Conservation (phyloP, 2,329 filamentous ascomycete species). For the Cladobotryum mycophilum region DNA sequence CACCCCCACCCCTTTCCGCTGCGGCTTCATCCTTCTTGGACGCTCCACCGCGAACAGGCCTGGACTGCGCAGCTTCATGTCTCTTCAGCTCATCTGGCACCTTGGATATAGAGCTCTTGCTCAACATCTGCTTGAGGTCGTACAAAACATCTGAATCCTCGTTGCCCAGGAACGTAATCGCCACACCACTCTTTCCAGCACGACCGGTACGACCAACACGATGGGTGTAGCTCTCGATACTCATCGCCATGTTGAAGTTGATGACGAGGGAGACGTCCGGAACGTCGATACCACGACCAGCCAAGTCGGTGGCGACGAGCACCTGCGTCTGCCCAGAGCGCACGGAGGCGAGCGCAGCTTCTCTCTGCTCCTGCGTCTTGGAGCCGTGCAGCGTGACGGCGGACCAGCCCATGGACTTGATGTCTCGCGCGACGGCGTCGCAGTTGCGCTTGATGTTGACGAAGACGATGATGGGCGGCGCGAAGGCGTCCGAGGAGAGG, state of each 20-base stretch:
- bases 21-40: slow-evolving; percentile 26
- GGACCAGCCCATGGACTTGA: slow-evolving; percentile 88
- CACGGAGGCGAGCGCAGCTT: slow-evolving; percentile 81
- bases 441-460: slow-evolving; percentile 99
- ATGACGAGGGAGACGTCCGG: slow-evolving; percentile 88
- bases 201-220: slow-evolving; percentile 94
- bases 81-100: slow-evolving; percentile 87
- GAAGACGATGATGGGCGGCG: slow-evolving; percentile 92
- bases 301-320: slow-evolving; percentile 90
- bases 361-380: slow-evolving; percentile 97
- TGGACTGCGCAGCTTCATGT: slow-evolving; percentile 88
- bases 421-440: slow-evolving; percentile 87
- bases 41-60: slow-evolving; percentile 43
- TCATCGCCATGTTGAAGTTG: slow-evolving; percentile 97
- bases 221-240: slow-evolving; percentile 93
- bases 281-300: slow-evolving; percentile 96
- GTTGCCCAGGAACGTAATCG: slow-evolving; percentile 88
- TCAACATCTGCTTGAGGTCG: slow-evolving; percentile 91
- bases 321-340: slow-evolving; percentile 76
- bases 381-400: slow-evolving; percentile 87
- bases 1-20: slow-evolving; percentile 14
- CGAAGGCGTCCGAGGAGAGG: slow-evolving; percentile 70
- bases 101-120: slow-evolving; percentile 79
- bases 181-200: slow-evolving; percentile 93
- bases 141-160: slow-evolving; percentile 90